phyloP scores from a whole-genome alignment of 768 basidiomycete species.

The Cubamyces sp. region DNA sequence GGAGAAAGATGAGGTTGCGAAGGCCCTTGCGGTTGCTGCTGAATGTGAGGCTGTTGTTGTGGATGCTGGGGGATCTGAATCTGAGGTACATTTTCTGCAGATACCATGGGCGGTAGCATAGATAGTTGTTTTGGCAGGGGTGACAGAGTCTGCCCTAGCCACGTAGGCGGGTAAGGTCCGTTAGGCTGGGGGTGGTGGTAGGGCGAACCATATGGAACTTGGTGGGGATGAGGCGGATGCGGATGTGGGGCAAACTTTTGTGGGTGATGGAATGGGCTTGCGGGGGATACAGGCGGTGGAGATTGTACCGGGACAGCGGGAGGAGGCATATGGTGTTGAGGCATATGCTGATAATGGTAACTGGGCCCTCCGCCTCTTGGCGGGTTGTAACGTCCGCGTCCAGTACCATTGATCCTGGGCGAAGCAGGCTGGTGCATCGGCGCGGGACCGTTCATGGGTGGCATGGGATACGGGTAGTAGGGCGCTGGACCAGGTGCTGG shows the following conservation, averaged over 20 bases:
- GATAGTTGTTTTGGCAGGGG: slow-evolving; percentile 68
- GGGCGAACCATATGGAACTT: slow-evolving; percentile 35
- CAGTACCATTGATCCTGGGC: slow-evolving; percentile 40
- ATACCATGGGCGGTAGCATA: slow-evolving; percentile 36
- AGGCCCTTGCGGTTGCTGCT: neutral
- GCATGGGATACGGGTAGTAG: slow-evolving; percentile 39
- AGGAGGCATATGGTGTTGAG: slow-evolving; percentile 33
- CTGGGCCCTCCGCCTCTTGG: slow-evolving; percentile 43
- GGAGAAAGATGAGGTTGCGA: slow-evolving; percentile 11
- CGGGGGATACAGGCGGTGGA: slow-evolving; percentile 32
- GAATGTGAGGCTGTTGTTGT: slow-evolving; percentile 12
- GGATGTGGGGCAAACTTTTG: slow-evolving; percentile 39
- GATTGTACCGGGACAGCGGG: slow-evolving; percentile 30
- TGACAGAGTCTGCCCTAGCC: slow-evolving; percentile 55
- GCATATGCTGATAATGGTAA: slow-evolving; percentile 44
- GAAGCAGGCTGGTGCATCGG: slow-evolving; percentile 43
- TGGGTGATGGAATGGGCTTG: slow-evolving; percentile 35
- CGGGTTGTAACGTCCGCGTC: slow-evolving; percentile 41
- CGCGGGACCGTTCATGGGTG: slow-evolving; percentile 45
- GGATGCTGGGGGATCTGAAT: slow-evolving; percentile 13
- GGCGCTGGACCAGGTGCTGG: slow-evolving; percentile 31
- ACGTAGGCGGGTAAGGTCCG: slow-evolving; percentile 44
- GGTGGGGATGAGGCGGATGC: slow-evolving; percentile 17
- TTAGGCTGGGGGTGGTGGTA: slow-evolving; percentile 33
- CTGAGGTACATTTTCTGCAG: slow-evolving; percentile 16